Conservation (phyloP, 2,329 filamentous ascomycete genomes). For the Fusarium virguliforme region DNA sequence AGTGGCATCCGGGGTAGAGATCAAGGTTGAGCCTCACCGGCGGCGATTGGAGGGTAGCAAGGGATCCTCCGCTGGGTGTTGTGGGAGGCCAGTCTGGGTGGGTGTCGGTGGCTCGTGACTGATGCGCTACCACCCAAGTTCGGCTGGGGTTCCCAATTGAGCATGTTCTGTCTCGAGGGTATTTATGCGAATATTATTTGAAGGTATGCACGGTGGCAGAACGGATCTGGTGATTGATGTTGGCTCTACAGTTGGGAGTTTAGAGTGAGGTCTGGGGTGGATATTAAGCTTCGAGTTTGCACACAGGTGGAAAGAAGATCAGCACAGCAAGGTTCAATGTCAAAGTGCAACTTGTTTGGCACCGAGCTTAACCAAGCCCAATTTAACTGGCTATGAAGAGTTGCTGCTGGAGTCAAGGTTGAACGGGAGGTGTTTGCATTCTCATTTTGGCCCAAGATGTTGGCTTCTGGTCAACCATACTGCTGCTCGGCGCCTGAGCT, state of each 20-base stretch:
- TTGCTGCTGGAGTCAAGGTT: too few species aligned
- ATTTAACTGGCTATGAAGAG: too few species aligned
- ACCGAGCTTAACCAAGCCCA: not conserved
- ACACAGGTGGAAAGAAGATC: not conserved
- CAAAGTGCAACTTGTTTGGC: not conserved
- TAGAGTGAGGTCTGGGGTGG: not conserved
- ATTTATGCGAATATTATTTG: not conserved
- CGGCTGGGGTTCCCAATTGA: conserved; percentile 15
- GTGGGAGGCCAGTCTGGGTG: conserved; percentile 25
- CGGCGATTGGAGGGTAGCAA: conserved; percentile 29
- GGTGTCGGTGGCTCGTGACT: conserved; percentile 16
- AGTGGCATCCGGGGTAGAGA: conserved; percentile 11
- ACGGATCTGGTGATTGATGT: not conserved
- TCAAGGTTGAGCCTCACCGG: conserved; percentile 16
- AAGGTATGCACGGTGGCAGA: not conserved
- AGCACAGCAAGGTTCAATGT: not conserved
- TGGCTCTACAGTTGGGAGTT: not conserved
- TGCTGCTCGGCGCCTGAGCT: too few species aligned
- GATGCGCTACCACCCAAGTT: conserved; percentile 5
- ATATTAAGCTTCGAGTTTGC: not conserved
- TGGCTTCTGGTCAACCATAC: too few species aligned
- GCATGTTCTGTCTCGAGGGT: too few species aligned
- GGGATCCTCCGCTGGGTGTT: conserved; percentile 8
- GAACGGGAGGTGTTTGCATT: too few species aligned
- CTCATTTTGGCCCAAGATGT: too few species aligned